Evolutionary conservation across 352 stramenopile genomes (phyloP).

Genomic region (Phytophthora rubi): DNA sequence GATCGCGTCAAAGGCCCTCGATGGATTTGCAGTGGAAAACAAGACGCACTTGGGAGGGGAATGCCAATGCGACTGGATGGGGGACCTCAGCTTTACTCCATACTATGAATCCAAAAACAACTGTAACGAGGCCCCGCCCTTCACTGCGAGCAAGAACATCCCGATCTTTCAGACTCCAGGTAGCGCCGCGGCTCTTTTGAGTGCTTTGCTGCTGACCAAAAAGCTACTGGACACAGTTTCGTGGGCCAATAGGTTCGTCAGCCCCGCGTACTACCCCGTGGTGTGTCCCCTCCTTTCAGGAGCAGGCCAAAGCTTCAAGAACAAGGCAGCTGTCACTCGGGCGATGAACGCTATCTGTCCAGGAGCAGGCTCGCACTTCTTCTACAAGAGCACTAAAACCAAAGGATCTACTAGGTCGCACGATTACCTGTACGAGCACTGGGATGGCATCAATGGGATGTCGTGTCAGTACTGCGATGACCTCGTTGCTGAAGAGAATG

Average conservation of each 20-base stretch:
- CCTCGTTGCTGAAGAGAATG: neutral
- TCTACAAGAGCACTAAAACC: neutral
- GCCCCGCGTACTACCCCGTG: neutral
- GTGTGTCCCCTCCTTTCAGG: neutral
- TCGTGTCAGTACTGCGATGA: neutral
- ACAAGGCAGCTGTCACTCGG: neutral
- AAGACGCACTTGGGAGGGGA: conserved; percentile 7
- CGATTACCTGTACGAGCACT: neutral
- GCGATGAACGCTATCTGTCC: neutral
- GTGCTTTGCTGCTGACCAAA: neutral
- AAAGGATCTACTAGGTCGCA: neutral
- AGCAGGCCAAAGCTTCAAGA: neutral
- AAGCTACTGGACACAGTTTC: neutral
- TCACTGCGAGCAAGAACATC: conserved; percentile 1
- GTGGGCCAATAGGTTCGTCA: neutral
- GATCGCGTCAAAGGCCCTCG: neutral
- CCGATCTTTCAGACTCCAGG: neutral
- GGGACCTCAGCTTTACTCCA: neutral
- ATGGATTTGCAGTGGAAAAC: conserved; percentile 12
- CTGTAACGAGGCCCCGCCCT: neutral
- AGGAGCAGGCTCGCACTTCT: neutral
- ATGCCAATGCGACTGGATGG: conserved; percentile 19
- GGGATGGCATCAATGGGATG: neutral
- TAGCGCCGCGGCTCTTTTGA: neutral
- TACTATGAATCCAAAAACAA: neutral